A percentile compares a stretch with the other conserved stretches of the same genome.
Evolutionary conservation across 805 yeast genomes (phyloP).

Genomic region (Metschnikowia orientalis): DNA sequence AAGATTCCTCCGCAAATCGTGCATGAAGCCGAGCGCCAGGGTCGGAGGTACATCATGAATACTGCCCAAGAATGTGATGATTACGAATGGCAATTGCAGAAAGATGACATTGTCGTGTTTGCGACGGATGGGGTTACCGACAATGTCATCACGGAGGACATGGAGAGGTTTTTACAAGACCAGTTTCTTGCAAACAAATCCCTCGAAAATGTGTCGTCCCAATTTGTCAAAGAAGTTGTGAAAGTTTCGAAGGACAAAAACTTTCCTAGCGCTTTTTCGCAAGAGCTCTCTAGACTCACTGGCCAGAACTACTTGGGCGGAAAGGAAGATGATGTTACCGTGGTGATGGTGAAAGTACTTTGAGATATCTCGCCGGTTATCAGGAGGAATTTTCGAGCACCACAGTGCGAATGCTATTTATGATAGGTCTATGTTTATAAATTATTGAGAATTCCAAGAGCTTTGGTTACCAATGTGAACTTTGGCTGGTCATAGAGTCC

Average conservation of each 20-base stretch:
- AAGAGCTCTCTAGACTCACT: conserved; percentile 60
- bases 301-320: conserved; percentile 81
- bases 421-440: too few species aligned
- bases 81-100: conserved; percentile 58
- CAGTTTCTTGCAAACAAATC: conserved; percentile 28
- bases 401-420: too few species aligned
- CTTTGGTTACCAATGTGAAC: too few species aligned
- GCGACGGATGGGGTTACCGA: conserved; percentile 95
- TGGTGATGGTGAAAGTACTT: conserved; percentile 63
- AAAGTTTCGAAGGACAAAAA: conserved; percentile 65
- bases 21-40: conserved; percentile 49
- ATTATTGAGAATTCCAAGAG: too few species aligned
- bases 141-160: conserved; percentile 69
- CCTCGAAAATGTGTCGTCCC: conserved; percentile 45
- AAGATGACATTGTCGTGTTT: conserved; percentile 72
- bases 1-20: conserved; percentile 66
- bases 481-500: too few species aligned
- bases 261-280: conserved; percentile 83
- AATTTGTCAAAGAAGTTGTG: conserved; percentile 63
- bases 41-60: conserved; percentile 66
- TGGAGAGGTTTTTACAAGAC: conserved; percentile 63
- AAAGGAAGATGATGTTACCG: conserved; percentile 91
- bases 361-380: conserved; percentile 2
- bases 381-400: too few species aligned
- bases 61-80: conserved; percentile 65